phyloP scores from a whole-genome alignment of 1,139 yeast genomes.

The Hanseniaspora sp. region DNA sequence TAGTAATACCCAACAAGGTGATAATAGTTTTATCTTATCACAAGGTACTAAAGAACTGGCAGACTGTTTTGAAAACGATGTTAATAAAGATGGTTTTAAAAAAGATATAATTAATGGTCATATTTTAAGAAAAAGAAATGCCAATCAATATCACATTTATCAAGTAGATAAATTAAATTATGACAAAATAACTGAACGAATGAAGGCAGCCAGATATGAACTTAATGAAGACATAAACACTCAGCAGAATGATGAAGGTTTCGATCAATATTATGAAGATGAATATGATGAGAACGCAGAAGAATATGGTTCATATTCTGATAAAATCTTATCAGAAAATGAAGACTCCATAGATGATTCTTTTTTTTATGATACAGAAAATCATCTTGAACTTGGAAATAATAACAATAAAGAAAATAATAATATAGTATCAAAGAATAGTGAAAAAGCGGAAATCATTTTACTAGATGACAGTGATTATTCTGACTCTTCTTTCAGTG shows the following conservation, averaged over 20 bases:
- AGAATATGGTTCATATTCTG: neutral
- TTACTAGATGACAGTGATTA: too few relatives aligned
- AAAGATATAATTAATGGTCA: conserved; percentile 9
- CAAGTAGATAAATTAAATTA: conserved; percentile 11
- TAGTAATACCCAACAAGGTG: neutral
- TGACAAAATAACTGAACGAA: conserved; percentile 9
- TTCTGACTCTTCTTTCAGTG: too few relatives aligned
- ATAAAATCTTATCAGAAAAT: neutral
- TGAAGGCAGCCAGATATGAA: conserved; percentile 4
- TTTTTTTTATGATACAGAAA: too few relatives aligned
- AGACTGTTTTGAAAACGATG: neutral
- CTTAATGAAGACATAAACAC: neutral
- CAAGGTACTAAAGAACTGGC: neutral
- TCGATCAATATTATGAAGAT: neutral
- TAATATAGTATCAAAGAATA: too few relatives aligned
- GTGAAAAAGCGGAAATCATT: too few relatives aligned
- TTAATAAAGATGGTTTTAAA: neutral
- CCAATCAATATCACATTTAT: conserved; percentile 8
- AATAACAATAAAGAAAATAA: too few relatives aligned
- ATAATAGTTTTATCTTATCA: too few relatives aligned
- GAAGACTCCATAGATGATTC: neutral
- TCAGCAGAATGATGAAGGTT: neutral
- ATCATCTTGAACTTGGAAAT: too few relatives aligned
- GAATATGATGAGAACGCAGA: neutral
- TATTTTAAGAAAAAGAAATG: conserved; percentile 8